Conservation (phyloP, 2,329 filamentous ascomycete species). For the Diaporthe caulivora region DNA sequence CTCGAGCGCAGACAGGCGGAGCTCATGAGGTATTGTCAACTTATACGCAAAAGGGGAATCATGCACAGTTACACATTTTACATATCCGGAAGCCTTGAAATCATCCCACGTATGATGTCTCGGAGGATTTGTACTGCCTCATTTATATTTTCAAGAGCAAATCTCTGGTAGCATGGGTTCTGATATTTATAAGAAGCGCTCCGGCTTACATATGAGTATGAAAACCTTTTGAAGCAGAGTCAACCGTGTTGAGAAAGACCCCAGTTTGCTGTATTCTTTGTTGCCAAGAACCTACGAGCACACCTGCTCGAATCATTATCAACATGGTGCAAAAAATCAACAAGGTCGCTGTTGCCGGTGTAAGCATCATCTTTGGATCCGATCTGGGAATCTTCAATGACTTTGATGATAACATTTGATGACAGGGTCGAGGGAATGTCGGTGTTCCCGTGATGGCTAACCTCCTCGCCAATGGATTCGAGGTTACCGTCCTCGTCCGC, state of each 20-base stretch:
- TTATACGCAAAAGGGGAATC: neutral
- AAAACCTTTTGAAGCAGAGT: neutral
- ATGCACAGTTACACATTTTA: neutral
- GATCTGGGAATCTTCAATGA: too few species aligned
- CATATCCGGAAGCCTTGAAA: neutral
- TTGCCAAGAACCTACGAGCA: neutral
- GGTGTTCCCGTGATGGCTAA: constrained; percentile 10
- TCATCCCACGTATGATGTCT: neutral
- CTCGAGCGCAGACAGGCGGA: neutral
- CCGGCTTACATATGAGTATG: accelerated
- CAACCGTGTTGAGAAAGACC: neutral
- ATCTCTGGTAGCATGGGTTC: neutral
- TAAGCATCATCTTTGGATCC: neutral
- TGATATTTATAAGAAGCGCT: neutral
- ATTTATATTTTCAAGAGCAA: neutral
- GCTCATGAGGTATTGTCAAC: too few species aligned
- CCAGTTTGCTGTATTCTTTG: neutral
- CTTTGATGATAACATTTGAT: neutral
- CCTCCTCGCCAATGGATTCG: constrained; percentile 3
- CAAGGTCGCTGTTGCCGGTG: constrained; percentile 6
- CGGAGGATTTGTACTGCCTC: neutral
- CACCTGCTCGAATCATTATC: neutral
- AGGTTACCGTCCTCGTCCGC: constrained; percentile 9
- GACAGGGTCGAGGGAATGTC: constrained; percentile 10
- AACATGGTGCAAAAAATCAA: neutral